A percentile compares a stretch with the other conserved stretches of the same genome.
Conservation (phyloP, 257 asterid species). For the Penstemon barbatus region DNA sequence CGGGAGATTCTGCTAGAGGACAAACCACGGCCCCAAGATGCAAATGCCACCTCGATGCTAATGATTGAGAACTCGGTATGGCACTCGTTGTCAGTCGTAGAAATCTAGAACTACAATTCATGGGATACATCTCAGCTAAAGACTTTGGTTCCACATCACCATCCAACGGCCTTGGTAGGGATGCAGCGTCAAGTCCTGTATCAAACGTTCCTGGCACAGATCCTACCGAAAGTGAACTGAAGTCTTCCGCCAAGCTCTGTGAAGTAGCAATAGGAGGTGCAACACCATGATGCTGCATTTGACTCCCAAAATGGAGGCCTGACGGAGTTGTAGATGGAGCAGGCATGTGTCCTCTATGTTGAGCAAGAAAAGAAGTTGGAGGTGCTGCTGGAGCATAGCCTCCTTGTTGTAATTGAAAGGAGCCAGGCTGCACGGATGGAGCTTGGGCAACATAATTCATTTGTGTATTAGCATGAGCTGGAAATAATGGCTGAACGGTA, state of each 20-base stretch:
- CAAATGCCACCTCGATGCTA: constrained; percentile 89
- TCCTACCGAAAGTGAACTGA: constrained; percentile 72
- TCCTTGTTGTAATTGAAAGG: constrained; percentile 58
- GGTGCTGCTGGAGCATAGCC: constrained; percentile 57
- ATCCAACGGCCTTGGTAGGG: constrained; percentile 89
- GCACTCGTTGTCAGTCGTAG: constrained; percentile 73
- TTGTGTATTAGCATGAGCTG: constrained; percentile 63
- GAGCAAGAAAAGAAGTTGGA: constrained; percentile 42
- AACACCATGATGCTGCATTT: constrained; percentile 49
- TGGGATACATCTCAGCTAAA: constrained; percentile 64
- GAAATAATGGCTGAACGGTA: constrained; percentile 55
- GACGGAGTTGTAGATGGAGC: constrained; percentile 45
- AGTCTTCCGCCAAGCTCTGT: constrained; percentile 72
- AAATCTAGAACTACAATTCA: constrained; percentile 74
- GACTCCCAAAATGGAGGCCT: constrained; percentile 47
- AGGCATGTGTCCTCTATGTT: constrained; percentile 63
- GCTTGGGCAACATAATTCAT: constrained; percentile 52
- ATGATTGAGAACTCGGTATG: constrained; percentile 68
- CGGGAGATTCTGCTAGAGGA: constrained; percentile 82
- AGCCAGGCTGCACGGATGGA: constrained; percentile 49
- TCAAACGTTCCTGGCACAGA: constrained; percentile 87
- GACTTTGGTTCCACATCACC: constrained; percentile 67
- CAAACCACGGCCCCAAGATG: constrained; percentile 91
- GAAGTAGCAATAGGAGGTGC: constrained; percentile 51
- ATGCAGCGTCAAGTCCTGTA: constrained; percentile 67